These are phyloP conservation scores for Imleria badia DNA, from an alignment of 768 basidiomycete genomes.

Conservation along the genomic window DNA sequence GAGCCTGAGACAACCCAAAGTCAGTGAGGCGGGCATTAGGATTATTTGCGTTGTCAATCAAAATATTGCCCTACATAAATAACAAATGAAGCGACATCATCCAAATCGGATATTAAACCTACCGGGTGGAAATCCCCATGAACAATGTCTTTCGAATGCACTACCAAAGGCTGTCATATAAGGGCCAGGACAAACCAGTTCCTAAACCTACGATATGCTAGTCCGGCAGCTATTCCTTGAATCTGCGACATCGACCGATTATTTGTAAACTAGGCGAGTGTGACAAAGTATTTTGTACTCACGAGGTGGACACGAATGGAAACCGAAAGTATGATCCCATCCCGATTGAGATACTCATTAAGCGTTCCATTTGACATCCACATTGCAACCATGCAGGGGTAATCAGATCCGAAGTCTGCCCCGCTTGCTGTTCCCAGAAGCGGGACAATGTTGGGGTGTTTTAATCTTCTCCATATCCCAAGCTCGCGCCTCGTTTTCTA, in stretches of 20 bases:
- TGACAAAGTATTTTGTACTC: not conserved
- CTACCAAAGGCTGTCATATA: not conserved
- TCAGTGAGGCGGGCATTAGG: constrained; percentile 3
- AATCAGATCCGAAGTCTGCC: not conserved
- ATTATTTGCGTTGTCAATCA: not conserved
- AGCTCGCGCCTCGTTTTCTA: constrained; percentile 7
- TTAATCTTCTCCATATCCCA: constrained; percentile 5
- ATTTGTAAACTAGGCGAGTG: not conserved
- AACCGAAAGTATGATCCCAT: not conserved
- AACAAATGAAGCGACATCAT: not conserved
- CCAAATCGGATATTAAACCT: not conserved
- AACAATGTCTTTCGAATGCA: not conserved
- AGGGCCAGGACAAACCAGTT: not conserved
- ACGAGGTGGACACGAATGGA: not conserved
- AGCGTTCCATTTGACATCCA: constrained; percentile 10
- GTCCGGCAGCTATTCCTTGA: not conserved
- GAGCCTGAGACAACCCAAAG: constrained; percentile 3
- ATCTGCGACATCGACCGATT: not conserved
- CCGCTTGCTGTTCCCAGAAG: not conserved
- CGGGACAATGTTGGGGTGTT: constrained; percentile 9
- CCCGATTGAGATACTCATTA: not conserved
- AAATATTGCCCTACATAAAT: not conserved
- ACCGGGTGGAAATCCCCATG: constrained; percentile 11
- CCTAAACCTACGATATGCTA: not conserved
- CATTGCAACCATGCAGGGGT: constrained; percentile 7